Base-by-base conservation (phyloP, 495 filamentous ascomycete species). In the Podospora pseudoanserina region DNA sequence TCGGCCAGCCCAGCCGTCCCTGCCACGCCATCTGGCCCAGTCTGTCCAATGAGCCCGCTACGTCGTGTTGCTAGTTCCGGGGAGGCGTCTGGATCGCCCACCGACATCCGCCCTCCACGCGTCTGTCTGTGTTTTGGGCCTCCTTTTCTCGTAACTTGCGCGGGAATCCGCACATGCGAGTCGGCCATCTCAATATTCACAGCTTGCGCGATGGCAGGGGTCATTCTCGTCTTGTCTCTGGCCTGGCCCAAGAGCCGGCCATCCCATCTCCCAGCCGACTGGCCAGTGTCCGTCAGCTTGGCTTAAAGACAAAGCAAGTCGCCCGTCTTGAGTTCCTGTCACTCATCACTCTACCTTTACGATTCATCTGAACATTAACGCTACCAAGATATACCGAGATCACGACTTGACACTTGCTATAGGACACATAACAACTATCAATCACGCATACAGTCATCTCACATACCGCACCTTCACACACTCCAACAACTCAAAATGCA, bases 401-500 rank as follows among this genome's bases (percentile, higher is more conserved):
- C 11, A 49, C 59, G 19, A 54, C 11, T 58, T 58, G 55, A 49
- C 55, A 58, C 30, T 32, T 15, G 18, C 55, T 58, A 26, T 20
- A 19, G 18, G 18, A 32, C 30, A 32, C 30, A 32, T 32, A 32
- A 32, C 30, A 23, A 23, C 23, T 23, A 23, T 23, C 1, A 1
- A 23, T 23, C 23, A 23, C 23, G 1, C 23, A 23, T 23, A 32
- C 30, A 32, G 23, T 32, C 30, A 32, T 26, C 6, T 26, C 55
- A 60, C 55, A 58, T 54, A 61, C 15, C 64, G 27, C 13, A 15
- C 61, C 44, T 32, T 56, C 26, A 67, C 55, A 63, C 27, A 2
- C 23, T 23, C 23, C 23, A 23, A 23, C 23, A 23, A 23, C 23
- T 58, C 71, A 75, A 70, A 58, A 78, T 78, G 76, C 70, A 76